Conservation (phyloP, 2,329 filamentous ascomycete species). For the Colletotrichum coccodes region DNA sequence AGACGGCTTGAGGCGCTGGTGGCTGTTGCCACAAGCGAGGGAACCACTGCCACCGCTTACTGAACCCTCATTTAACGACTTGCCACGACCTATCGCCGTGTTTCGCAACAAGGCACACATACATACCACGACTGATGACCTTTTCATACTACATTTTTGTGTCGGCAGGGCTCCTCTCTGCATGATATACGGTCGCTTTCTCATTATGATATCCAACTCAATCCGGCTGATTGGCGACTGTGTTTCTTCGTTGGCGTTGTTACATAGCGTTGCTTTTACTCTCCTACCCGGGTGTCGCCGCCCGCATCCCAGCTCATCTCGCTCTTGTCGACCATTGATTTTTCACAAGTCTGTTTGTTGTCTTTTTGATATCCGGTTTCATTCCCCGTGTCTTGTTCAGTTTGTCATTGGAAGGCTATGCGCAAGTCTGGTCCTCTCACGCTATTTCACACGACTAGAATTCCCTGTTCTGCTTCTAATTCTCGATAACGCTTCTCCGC, state of each 20-base stretch:
- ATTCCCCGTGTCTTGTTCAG: not conserved
- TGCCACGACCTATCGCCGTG: not conserved
- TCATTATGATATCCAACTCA: conserved; percentile 29
- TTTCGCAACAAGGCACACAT: not conserved
- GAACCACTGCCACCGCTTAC: conserved; percentile 53
- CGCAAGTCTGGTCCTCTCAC: not conserved
- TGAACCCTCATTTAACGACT: conserved; percentile 29
- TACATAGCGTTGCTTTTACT: conserved; percentile 29
- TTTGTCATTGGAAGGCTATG: not conserved
- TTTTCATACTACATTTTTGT: not conserved
- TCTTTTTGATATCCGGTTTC: conserved; percentile 20
- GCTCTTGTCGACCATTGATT: not conserved
- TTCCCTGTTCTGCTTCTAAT: conserved; percentile 4
- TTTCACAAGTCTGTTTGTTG: not conserved
- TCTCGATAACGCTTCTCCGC: conserved; percentile 27
- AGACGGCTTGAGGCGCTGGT: conserved; percentile 54
- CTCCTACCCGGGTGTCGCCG: not conserved
- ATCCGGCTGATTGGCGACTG: conserved; percentile 9
- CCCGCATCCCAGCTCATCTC: conserved; percentile 1
- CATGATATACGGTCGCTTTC: conserved; percentile 24
- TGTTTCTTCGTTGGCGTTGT: conserved; percentile 23
- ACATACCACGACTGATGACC: conserved; percentile 27
- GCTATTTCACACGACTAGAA: conserved; percentile 20
- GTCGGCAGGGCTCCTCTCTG: conserved; percentile 13
- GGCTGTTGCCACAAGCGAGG: conserved; percentile 56